phyloP scores from a whole-genome alignment of 306 rosid genomes.

The Dicorynia guianensis region DNA sequence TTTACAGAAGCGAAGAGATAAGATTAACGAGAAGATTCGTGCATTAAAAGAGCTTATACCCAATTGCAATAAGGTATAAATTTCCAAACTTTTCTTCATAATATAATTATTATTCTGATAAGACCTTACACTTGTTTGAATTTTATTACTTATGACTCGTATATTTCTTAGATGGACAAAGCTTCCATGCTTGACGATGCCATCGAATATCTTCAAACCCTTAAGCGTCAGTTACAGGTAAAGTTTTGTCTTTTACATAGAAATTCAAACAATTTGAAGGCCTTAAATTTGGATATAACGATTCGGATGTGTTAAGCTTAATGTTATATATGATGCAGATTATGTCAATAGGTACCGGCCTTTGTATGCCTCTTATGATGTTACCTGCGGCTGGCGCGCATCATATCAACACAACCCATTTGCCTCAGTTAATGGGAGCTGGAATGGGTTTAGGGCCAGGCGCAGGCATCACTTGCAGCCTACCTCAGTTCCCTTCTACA shows the following conservation, averaged over 20 bases:
- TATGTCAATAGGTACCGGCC: slow-evolving; percentile 53
- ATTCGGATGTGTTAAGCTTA: slow-evolving; percentile 5
- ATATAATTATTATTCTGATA: not conserved
- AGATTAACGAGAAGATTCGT: slow-evolving; percentile 58
- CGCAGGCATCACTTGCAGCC: slow-evolving; percentile 30
- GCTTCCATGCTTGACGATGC: slow-evolving; percentile 70
- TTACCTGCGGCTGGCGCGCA: slow-evolving; percentile 29
- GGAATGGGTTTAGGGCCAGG: slow-evolving; percentile 49
- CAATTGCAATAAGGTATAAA: slow-evolving; percentile 57
- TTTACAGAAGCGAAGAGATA: slow-evolving; percentile 62
- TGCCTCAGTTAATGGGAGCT: slow-evolving; percentile 41
- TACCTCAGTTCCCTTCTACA: slow-evolving; percentile 46
- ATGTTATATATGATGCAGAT: slow-evolving; percentile 46
- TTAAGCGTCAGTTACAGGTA: slow-evolving; percentile 66
- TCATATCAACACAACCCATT: slow-evolving; percentile 17
- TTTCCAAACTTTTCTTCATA: not conserved
- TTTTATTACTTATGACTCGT: not conserved
- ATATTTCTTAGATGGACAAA: slow-evolving; percentile 51
- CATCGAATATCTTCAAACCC: slow-evolving; percentile 59
- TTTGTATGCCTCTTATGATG: slow-evolving; percentile 59
- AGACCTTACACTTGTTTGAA: not conserved
- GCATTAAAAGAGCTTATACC: slow-evolving; percentile 62
- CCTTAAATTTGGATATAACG: not conserved
- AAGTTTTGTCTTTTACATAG: not conserved
- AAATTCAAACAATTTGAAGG: not conserved